Evolutionary conservation across 116 monocot species (phyloP), one percentile per base, ranked within the genome.

Genomic region (Papilionanthe hybrid): DNA sequence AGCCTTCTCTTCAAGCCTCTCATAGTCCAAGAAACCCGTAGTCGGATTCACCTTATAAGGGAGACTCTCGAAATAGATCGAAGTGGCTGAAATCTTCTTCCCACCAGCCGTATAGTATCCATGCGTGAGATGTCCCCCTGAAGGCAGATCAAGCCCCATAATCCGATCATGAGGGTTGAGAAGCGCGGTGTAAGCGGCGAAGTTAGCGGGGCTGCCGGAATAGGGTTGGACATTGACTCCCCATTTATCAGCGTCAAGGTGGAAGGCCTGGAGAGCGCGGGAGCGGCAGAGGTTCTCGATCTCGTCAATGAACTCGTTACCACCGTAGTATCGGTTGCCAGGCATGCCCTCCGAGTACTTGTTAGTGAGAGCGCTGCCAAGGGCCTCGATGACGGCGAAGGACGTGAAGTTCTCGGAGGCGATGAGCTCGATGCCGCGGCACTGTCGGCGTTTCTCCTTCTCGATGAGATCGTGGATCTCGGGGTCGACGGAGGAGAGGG

Each of bases 71-170:
- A 87, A 87, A 69, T 87, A 87, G 81, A 87, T 87, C 45, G 87
- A 87, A 68, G 87, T 87, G 32, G 87, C 87, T 6, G 87, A 87
- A 75, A 87, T 87, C 87, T 87, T 82, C 42, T 78, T 78, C 42
- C 82, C 82, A 22, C 72, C 47, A n/a, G 82, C 63, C 18, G 82
- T 77, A 76, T 94, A 97, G 82, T 94, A 97, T 3, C 92, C 97
- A 76, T 95, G 92, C 20, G 98, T 98, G 42, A 98, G 86, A 83
- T 98, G 94, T 15, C 94, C 98, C 15, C 97, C 94, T 45, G 94
- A 94, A 17, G 97, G 94, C 43, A 98, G 93, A 78, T 98, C 98
- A 18, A 98, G 88, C 20, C 98, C 98, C 98, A 96, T 96, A 81
- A 96, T 96, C 47, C 96, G 85, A 75, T 96, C 96, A 84, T 96